These are phyloP conservation scores for Botryotinia globosa DNA, from an alignment of 2,329 filamentous ascomycete species.

Conservation along the genomic window DNA sequence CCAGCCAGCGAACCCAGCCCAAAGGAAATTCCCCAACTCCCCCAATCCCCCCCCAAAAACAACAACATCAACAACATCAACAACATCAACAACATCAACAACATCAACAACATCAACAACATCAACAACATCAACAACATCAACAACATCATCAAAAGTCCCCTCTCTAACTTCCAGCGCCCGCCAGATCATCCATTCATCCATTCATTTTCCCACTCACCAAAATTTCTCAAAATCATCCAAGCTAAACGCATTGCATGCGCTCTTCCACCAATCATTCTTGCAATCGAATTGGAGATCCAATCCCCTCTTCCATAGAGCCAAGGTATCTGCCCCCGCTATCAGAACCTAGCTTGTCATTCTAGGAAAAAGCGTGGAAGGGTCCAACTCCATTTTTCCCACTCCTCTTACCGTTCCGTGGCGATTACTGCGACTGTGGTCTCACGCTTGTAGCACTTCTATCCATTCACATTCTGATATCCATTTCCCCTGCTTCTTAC, in stretches of 20 bases:
- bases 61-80: neutral
- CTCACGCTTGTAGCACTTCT: conserved; percentile 10
- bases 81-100: too few relatives aligned
- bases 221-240: neutral
- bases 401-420: conserved; percentile 18
- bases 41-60: too few relatives aligned
- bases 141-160: too few relatives aligned
- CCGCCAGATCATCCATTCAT: conserved; percentile 9
- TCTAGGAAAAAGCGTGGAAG: conserved; percentile 15
- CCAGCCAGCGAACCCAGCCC: too few relatives aligned
- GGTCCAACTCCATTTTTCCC: conserved; percentile 8
- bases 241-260: neutral
- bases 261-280: conserved; percentile 8
- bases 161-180: neutral
- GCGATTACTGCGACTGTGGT: conserved; percentile 13
- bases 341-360: conserved; percentile 8
- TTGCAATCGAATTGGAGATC: neutral
- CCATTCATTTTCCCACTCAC: neutral
- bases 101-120: too few relatives aligned
- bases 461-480: conserved; percentile 11
- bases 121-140: too few relatives aligned
- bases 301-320: neutral
- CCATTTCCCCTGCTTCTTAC: conserved; percentile 11
- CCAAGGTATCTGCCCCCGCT: conserved; percentile 6
- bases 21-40: neutral